phyloP scores from a whole-genome alignment of 1,139 yeast species.

The Ashbya aceris region DNA sequence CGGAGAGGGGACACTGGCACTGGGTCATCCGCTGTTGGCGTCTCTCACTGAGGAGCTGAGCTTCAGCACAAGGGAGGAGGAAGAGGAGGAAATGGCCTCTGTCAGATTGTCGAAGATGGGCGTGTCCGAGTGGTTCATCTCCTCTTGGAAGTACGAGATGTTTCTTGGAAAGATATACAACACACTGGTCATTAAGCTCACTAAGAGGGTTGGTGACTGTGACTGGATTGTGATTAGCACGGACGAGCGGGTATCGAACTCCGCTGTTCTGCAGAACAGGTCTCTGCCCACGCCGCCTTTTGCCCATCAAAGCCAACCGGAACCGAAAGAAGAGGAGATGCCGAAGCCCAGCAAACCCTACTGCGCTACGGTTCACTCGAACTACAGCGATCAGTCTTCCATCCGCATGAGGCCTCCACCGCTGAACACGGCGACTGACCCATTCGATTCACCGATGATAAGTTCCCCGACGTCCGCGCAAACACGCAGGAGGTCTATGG shows the following conservation, averaged over 20 bases:
- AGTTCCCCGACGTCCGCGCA: neutral
- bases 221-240: slow-evolving; percentile 31
- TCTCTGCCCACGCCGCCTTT: slow-evolving; percentile 4
- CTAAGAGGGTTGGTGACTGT: slow-evolving; percentile 31
- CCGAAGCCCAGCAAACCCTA: neutral
- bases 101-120: slow-evolving; percentile 29
- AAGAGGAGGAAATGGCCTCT: slow-evolving; percentile 10
- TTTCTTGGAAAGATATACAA: slow-evolving; percentile 28
- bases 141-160: slow-evolving; percentile 32
- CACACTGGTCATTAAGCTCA: slow-evolving; percentile 28
- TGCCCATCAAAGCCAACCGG: neutral
- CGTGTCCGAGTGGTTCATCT: slow-evolving; percentile 31
- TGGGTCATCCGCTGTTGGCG: slow-evolving; percentile 12
- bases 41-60: slow-evolving; percentile 6
- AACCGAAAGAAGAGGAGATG: neutral
- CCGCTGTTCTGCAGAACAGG: slow-evolving; percentile 2
- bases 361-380: neutral
- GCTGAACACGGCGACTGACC: slow-evolving; percentile 9
- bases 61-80: slow-evolving; percentile 4
- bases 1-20: slow-evolving; percentile 17
- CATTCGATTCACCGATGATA: slow-evolving; percentile 9
- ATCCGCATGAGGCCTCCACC: slow-evolving; percentile 9
- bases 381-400: slow-evolving; percentile 4
- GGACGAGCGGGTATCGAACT: slow-evolving; percentile 23
- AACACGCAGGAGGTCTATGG: neutral